A percentile compares a stretch with the other conserved stretches of the same genome.
Evolutionary conservation across 495 filamentous ascomycete genomes (phyloP).

Genomic region (Acidomyces sp.): DNA sequence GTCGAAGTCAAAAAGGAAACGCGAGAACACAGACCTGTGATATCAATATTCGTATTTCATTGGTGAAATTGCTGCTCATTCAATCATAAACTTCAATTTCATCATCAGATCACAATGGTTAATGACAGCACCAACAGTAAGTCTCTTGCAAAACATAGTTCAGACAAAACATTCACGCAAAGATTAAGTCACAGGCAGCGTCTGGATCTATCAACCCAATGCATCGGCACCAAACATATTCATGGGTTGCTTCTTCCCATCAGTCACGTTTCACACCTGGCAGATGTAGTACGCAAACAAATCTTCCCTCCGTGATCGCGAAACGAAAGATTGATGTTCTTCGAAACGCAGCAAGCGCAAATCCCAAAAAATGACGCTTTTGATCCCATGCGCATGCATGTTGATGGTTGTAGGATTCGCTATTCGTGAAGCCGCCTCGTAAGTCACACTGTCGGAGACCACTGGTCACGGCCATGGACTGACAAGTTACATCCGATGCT

Average conservation of each 20-base stretch:
- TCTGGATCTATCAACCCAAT: neutral
- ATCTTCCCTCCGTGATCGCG: no score
- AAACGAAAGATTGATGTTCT: no score
- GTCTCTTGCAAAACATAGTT: neutral
- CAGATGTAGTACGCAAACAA: neutral
- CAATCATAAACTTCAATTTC: neutral
- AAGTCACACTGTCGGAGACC: no score
- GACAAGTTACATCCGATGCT: no score
- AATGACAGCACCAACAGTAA: neutral
- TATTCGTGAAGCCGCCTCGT: slow-evolving; percentile 19
- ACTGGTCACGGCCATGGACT: no score
- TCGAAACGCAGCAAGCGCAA: no score
- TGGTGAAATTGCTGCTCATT: neutral
- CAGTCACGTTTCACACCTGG: neutral
- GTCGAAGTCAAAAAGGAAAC: no score
- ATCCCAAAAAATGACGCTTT: slow-evolving; percentile 22
- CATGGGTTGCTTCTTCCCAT: neutral
- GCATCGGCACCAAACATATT: neutral
- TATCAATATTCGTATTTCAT: neutral
- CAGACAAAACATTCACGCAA: neutral
- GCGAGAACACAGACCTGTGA: no score
- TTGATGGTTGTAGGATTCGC: slow-evolving; percentile 22
- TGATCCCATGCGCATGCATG: slow-evolving; percentile 22
- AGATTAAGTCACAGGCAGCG: neutral
- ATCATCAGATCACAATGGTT: neutral